Evolutionary conservation across 495 filamentous ascomycete genomes (phyloP).

Genomic region (Chlorociboria aeruginascens): DNA sequence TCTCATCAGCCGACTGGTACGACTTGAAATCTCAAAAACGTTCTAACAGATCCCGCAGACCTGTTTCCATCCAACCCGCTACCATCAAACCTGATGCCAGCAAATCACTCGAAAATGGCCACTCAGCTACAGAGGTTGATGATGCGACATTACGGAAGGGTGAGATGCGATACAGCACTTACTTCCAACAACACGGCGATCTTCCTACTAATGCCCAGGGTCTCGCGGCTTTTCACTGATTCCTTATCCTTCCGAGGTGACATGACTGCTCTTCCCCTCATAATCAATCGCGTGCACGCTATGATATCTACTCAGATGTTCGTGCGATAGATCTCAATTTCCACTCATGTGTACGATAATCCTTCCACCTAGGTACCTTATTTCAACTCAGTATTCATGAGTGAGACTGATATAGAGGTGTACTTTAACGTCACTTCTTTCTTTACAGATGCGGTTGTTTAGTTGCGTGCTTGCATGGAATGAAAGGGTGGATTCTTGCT

Average conservation of each 20-base stretch:
- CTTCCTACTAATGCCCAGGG: conserved; percentile 13
- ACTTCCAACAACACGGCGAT: conserved; percentile 50
- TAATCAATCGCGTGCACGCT: background rate
- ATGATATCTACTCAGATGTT: background rate
- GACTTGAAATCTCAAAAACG: too few relatives aligned
- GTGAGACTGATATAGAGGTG: too few relatives aligned
- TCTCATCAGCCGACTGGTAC: too few relatives aligned
- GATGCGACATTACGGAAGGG: conserved; percentile 49
- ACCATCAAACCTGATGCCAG: conserved; percentile 12
- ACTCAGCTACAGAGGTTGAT: conserved; percentile 45
- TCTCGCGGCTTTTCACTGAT: conserved; percentile 14
- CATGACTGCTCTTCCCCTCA: background rate
- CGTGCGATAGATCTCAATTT: too few relatives aligned
- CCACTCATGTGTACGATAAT: too few relatives aligned
- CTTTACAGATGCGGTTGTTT: too few relatives aligned
- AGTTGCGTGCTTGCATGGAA: too few relatives aligned
- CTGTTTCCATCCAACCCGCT: conserved; percentile 34
- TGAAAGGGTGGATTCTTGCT: too few relatives aligned
- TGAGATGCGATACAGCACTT: conserved; percentile 51
- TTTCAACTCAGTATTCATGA: too few relatives aligned
- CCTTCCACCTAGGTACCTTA: too few relatives aligned
- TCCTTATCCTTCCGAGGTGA: background rate
- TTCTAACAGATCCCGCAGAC: conserved; percentile 23
- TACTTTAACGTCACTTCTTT: too few relatives aligned
- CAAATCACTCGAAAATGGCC: conserved; percentile 46